phyloP scores from a whole-genome alignment of 108 stramenopile species.

The Cyclotella atomus region DNA sequence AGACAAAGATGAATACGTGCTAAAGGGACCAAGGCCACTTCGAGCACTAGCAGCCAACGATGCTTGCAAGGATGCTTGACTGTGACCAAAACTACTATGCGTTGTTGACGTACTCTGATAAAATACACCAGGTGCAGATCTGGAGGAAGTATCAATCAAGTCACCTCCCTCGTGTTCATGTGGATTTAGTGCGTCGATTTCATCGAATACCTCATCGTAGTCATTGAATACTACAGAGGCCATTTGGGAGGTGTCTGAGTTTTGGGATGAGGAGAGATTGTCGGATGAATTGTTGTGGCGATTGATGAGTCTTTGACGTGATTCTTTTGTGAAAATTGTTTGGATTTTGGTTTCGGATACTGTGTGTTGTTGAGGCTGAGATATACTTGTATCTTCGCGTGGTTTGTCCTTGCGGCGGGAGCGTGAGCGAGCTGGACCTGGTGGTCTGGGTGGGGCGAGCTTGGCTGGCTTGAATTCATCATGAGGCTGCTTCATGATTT shows the following conservation, averaged over 20 bases:
- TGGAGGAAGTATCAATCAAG: constrained; percentile 2
- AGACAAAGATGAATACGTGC: too few relatives aligned
- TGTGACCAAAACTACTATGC: too few relatives aligned
- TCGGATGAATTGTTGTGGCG: too few relatives aligned
- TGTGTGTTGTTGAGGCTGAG: too few relatives aligned
- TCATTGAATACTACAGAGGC: constrained; percentile 33
- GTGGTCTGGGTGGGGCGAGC: neutral
- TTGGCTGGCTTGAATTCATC: constrained; percentile 9
- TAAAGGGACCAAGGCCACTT: neutral
- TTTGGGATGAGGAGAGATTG: neutral
- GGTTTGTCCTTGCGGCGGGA: constrained; percentile 4
- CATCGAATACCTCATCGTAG: constrained; percentile 19
- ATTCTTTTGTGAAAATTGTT: too few relatives aligned
- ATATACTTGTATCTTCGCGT: too few relatives aligned
- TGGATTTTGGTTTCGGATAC: too few relatives aligned
- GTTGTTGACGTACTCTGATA: neutral
- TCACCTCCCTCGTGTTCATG: constrained; percentile 30
- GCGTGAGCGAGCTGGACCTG: neutral
- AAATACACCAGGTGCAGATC: neutral
- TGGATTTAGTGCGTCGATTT: constrained; percentile 34
- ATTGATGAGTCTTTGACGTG: too few relatives aligned
- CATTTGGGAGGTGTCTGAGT: neutral
- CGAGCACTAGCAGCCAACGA: neutral
- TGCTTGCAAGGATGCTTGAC: too few relatives aligned
- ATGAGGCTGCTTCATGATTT: neutral